Evolutionary conservation across 148 eudicot genomes (phyloP), one percentile per base, ranked within the genome.

Genomic region (Simmondsia chinensis): DNA sequence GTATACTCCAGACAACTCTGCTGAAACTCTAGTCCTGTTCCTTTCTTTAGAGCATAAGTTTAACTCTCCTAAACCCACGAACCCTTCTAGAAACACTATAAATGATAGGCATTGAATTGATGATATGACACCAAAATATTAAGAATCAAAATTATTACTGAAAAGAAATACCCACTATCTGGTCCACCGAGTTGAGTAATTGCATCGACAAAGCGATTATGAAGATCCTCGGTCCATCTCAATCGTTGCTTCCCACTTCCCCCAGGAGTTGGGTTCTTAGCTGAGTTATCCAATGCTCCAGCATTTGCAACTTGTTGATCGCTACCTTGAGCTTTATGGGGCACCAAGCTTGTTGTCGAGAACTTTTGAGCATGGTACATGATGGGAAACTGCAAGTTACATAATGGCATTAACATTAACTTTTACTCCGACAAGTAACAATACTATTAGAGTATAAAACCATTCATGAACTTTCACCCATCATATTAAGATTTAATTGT

Each of bases 111-210:
- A 15, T 1, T 17, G 7, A 40, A 6, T 20, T 2, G 21, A 14
- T 32, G 20, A 18, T n/a, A n/a, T 40, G 11, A 42, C 39, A 39
- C 32, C 13, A 13, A 9, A 38, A 41, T 26, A 40, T 39, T 41
- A 48, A n/a, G n/a, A n/a, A n/a, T n/a, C n/a, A n/a, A n/a, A n/a
- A n/a, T n/a, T n/a, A n/a, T 39, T 34, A 64, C 74, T 48, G 45
- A 45, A 56, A 56, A 58, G 27, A 45, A 61, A 61, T 71, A 79
- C 87, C 72, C 78, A 79, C 87, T 65, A 23, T 79, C 87, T 62
- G 87, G 87, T 75, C 87, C 87, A 46, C 87, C 87, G 37, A 79
- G 87, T 44, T 79, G 87, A 12, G 82, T 52, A 54, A 79, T 79
- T 28, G 82, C 82, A 47, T 79, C 82, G 7, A 75, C 87, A 27